These are phyloP conservation scores for Paxillus involutus DNA, from an alignment of 768 basidiomycete species.

Conservation along the genomic window DNA sequence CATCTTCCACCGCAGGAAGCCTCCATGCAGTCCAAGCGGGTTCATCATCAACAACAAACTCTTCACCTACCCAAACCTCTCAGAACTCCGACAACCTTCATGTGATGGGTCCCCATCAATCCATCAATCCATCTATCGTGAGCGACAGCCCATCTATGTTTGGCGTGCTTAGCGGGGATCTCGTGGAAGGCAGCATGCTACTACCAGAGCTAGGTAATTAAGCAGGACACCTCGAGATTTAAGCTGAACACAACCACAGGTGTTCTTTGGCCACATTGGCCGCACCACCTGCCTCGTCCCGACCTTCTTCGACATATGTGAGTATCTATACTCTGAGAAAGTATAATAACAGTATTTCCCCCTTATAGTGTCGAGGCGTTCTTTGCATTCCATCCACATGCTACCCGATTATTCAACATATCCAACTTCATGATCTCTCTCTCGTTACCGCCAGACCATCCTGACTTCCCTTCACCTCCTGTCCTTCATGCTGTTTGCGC, in stretches of 20 bases:
- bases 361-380: conserved; percentile 67
- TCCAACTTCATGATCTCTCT: conserved; percentile 65
- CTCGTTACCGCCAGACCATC: conserved; percentile 62
- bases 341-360: not conserved
- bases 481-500: conserved; percentile 89
- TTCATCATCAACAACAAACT: not conserved
- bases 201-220: conserved; percentile 7
- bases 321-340: conserved; percentile 20
- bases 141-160: not conserved
- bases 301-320: conserved; percentile 67
- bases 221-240: not conserved
- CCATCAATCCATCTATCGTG: not conserved
- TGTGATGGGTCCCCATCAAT: not conserved
- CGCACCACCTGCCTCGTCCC: conserved; percentile 58
- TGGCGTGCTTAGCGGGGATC: not conserved
- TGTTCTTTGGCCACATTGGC: conserved; percentile 46
- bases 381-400: conserved; percentile 76
- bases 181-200: not conserved
- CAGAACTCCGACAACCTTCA: not conserved
- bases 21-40: not conserved
- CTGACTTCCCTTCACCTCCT: conserved; percentile 68
- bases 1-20: not conserved
- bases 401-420: conserved; percentile 66
- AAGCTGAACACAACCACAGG: conserved; percentile 8
- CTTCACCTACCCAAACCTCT: not conserved